Evolutionary conservation across 441 rosid species (phyloP), one percentile per base, ranked within the genome.

Genomic region (Croton setiger): DNA sequence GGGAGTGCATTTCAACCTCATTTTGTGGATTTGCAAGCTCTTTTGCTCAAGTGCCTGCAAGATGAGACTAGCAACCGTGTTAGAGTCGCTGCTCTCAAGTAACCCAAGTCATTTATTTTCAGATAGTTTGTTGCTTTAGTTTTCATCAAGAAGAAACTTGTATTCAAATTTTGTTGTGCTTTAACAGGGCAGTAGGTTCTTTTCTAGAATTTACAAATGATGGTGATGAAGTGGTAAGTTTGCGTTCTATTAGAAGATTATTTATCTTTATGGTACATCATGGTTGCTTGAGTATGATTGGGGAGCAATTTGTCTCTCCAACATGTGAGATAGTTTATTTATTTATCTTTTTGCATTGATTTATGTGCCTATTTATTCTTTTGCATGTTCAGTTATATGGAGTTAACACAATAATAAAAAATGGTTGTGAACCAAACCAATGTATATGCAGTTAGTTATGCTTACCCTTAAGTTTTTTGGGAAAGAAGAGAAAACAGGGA

Each of bases 31-130:
- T 82, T 96, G 76, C 97, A 96, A 77, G 93, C 93, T 76, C 96
- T 96, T 74, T 75, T 96, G 70, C 96, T 96, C 71, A 96, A 93
- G 72, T 93, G 97, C 71, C 76, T 96, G 63, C 97, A 93, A 74
- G 98, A 93, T 68, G 99, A 93, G 83, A 84, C 85, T 66, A 96
- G 99, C 78, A 93, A 80, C 66, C 91, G 97, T 47, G 98, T 96
- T 78, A 86, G 97, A 84, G 84, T 93, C 77, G 98, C 99, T 64
- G 99, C 98, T 74, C 95, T 96, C 72, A 96, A 96, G 99, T 93
- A 91, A 63, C 48, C 14, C 3, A 7, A 54, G 27, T 68, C 78
- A 60, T 74, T 39, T 27, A 18, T 10, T 66, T 67, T 37, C 20
- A 3, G 17, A 33, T 20, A 2, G 60, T 52, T 27, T 55, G 39